Evolutionary conservation across 495 filamentous ascomycete species (phyloP), one percentile per base, ranked within the genome.

Genomic region (Penicillium lagena): DNA sequence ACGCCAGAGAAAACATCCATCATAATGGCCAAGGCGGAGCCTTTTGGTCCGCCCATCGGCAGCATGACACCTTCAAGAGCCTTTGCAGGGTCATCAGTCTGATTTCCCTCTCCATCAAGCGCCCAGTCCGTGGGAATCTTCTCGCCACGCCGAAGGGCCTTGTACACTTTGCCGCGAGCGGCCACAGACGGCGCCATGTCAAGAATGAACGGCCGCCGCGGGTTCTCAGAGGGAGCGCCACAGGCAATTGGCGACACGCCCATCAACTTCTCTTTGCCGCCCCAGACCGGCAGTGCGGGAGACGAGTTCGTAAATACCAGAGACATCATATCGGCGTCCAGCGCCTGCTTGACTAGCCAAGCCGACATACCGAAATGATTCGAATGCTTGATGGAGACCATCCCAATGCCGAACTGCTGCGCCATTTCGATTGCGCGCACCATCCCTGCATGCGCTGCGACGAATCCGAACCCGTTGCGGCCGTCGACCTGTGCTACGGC

Each of bases 1-100:
- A 88, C 85, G 1, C 86, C 86, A 7, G 84, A 87, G 47, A 90
- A 89, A 3, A 90, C 82, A 65, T 90, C 86, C 86, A 89, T 89
- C 85, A 90, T 89, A 32, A 90, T 74, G 0, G 82, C 67, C 35
- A 90, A 50, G 5, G 78, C 86, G 12, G 76, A 81, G 5, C 86
- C 85, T 60, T 90, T 90, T 0, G 84, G 83, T 1, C 86, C 86
- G 0, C 83, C 85, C 81, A 90, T 88, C 0, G 86, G 85, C 40
- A 87, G 62, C 86, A 90, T 90, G 1, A 85, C 80, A 1, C 85
- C 86, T 40, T 79, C 68, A 22, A 88, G 56, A 28, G 85, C 86
- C 12, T 67, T 66, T 1, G 63, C 75, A 0, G 85, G 84, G 57
- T 90, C 83, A 52, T 80, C 76, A 1, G 85, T 89, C 46, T 54